These are phyloP conservation scores for Chaetomiaceae sp. DNA, from an alignment of 2,329 filamentous ascomycete genomes.

Conservation along the genomic window DNA sequence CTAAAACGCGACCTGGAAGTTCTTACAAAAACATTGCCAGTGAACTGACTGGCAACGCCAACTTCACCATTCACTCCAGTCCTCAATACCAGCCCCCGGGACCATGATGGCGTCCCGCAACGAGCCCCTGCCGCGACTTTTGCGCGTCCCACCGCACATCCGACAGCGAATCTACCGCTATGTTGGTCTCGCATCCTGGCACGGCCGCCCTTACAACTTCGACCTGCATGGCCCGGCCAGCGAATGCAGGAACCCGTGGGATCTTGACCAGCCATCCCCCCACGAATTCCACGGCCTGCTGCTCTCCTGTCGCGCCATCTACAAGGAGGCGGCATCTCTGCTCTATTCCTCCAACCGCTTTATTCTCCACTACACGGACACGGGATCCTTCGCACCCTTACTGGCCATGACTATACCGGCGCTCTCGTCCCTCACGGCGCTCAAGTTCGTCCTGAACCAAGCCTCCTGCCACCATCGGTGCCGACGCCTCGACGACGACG, in stretches of 20 bases:
- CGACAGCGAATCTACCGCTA: constrained; percentile 3
- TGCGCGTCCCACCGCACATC: not conserved
- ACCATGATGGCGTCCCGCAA: no score
- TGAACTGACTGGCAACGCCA: no score
- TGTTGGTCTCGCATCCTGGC: constrained; percentile 6
- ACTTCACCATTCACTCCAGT: no score
- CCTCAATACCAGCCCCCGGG: no score
- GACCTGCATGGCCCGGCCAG: not conserved
- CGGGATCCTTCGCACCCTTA: not conserved
- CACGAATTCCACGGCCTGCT: constrained; percentile 3
- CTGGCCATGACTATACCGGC: not conserved
- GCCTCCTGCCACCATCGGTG: not conserved
- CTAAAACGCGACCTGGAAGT: no score
- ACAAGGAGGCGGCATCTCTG: constrained; percentile 3
- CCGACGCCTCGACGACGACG: no score
- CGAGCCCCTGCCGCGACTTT: not conserved
- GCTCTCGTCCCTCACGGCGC: not conserved
- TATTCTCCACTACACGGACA: not conserved
- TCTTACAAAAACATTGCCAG: no score
- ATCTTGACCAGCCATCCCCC: not conserved
- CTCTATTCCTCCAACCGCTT: constrained; percentile 4
- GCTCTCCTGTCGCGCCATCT: constrained; percentile 3
- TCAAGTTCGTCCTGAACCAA: not conserved
- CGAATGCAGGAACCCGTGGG: not conserved
- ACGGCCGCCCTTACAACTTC: constrained; percentile 1